phyloP scores from a whole-genome alignment of 2,329 filamentous ascomycete genomes.

The Cordyceps tenuipes region DNA sequence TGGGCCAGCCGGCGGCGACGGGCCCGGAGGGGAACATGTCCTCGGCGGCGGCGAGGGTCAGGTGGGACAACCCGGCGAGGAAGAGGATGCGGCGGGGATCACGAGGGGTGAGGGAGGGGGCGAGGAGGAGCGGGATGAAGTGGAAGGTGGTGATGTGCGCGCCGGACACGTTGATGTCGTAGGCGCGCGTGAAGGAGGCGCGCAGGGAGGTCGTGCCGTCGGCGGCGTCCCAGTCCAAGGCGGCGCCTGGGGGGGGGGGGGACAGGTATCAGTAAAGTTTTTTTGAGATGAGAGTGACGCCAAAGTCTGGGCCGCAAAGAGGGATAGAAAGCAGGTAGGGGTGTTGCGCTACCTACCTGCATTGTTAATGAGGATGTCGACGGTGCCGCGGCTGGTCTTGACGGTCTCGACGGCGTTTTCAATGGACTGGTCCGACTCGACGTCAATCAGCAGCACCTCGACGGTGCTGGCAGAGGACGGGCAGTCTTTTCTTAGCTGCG shows the following conservation, averaged over 20 bases:
- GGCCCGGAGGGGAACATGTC: constrained; percentile 13
- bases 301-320: background rate
- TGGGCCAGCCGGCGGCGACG: constrained; percentile 31
- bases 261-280: background rate
- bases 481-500: constrained; percentile 31
- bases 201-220: constrained; percentile 25
- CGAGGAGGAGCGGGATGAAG: constrained; percentile 33
- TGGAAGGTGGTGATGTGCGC: constrained; percentile 26
- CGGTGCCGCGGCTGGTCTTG: constrained; percentile 28
- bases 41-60: constrained; percentile 9
- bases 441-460: constrained; percentile 42
- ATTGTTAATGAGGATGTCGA: constrained; percentile 51
- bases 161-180: constrained; percentile 42
- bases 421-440: constrained; percentile 45
- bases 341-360: constrained; percentile 32
- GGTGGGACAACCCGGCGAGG: constrained; percentile 34
- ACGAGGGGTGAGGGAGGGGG: constrained; percentile 25
- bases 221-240: constrained; percentile 30
- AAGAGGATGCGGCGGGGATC: constrained; percentile 42
- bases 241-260: constrained; percentile 24
- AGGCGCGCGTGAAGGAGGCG: constrained; percentile 36
- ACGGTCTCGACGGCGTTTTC: constrained; percentile 35
- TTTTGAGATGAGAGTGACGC: no score
- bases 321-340: background rate
- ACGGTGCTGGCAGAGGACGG: constrained; percentile 33